Evolutionary conservation across 352 stramenopile species (phyloP), one percentile per base, ranked within the genome.

Genomic region (Halophytophthora polymorphica): DNA sequence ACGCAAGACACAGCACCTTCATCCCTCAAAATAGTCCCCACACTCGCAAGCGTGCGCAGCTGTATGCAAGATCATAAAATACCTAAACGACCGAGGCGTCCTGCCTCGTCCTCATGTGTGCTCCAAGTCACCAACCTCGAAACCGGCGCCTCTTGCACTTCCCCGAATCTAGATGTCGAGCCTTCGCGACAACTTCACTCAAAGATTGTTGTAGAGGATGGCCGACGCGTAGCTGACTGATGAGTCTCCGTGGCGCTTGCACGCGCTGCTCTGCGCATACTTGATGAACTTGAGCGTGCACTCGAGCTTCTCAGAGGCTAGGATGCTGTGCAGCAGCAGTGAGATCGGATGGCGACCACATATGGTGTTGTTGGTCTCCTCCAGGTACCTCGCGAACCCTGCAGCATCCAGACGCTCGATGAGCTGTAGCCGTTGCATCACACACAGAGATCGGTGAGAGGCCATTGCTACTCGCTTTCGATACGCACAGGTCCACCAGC

Each of bases 281-380:
- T 96, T 86, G 28, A 98, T 84, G 62, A 98, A 98, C 48, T 89
- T 82, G 41, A 98, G 71, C 28, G 66, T 73, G 54, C 65, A 89
- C 62, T 77, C 88, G 41, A 82, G 76, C 48, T 55, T 69, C 29
- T 76, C 66, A 34, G 60, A 64, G n/a, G 70, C 70, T 42, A 58
- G 59, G 33, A 90, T 77, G 25, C 64, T 80, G 50, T 92, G 69
- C 36, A 92, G 57, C 57, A 92, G 53, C 39, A 92, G 53, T 46
- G 77, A 82, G 58, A 99, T 98, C 21, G 95, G 93, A 68, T 99
- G 95, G 39, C 95, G 86, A 6, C 96, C 96, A 58, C 96, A 99
- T 58, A 99, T 98, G 6, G 96, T 99, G 71, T 98, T 99, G 40
- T 73, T 80, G 31, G 93, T 97, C 69, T 97, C 73, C 49, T 93